Base-by-base conservation (phyloP, 208 protist species). In the Histomonas meleagridis region DNA sequence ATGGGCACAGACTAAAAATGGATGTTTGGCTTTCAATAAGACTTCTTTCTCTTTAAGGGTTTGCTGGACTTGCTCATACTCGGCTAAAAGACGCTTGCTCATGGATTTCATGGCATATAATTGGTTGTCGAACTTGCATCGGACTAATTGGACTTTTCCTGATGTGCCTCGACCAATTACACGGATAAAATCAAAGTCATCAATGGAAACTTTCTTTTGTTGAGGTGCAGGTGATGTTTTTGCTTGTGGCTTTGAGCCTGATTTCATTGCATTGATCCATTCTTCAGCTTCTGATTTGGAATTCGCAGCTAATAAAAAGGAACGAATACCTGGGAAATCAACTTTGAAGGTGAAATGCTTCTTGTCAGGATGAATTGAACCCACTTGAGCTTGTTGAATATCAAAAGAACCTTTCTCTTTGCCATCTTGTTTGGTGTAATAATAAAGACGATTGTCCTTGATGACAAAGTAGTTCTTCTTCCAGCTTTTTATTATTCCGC, bases 1-100 rank as follows among this genome's bases (percentile, higher is more conserved):
- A 65, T 92, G 76, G 0, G 93, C 48, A 23, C 72, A 90, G 14
- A 94, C 90, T 16, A 94, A 62, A 49, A 94, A 94, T 28, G 94
- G 92, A 49, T 92, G 92, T 38, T 49, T n/a, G 1, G 46, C 35
- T 26, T 60, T 48, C 0, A 60, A 26, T 10, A 91, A 35, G 7
- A 69, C 23, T 49, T 91, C 40, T 35, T 76, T 76, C 46, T 76
- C 65, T 76, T 23, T 46, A 18, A 76, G 4, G n/a, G n/a, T 76
- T 76, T 76, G 65, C n/a, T 76, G 32, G 18, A 76, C 46, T 76
- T 76, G 65, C 35, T 76, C 65, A 43, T 46, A 76, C n/a, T 76
- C 65, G 35, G 35, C 32, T 28, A 76, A 18, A 76, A 76, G 65
- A 9, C 65, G 1, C 35, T 76, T 76, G 4, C 21, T 35, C 65